Base-by-base conservation (phyloP, 164 flowering plant genomes). In the Brasenia schreberi region DNA sequence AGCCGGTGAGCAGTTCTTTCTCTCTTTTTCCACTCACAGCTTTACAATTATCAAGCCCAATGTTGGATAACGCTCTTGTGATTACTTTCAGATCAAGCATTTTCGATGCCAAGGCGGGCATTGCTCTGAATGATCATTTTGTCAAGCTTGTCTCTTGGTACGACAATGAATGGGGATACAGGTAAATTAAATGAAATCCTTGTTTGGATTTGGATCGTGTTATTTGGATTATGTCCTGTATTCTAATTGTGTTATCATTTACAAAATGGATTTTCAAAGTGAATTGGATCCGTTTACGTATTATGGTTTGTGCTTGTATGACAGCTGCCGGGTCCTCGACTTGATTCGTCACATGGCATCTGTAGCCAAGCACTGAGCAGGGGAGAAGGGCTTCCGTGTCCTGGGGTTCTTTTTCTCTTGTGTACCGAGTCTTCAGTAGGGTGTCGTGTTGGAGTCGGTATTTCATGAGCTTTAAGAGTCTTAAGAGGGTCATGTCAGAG, bases 141-240 rank as follows among this genome's bases (percentile, higher is more conserved):
- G 76, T 75, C 42, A 87, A 85, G 81, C 66, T 87, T 0, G 84
- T 87, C 23, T 42, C 87, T 0, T 87, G 93, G 92, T 87, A 87
- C 43, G 92, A 87, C 79, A 87, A 87, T 65, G 92, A 87, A 62
- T 79, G 81, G 86, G 92, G 89, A 27, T 87, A 87, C 87, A 84
- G 91, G 88, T 86, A 81, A 64, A 39, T 33, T n/a, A 12, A 56
- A 12, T 11, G 0, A n/a, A 56, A 56, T 12, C n/a, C 12, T 56
- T n/a, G 0, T n/a, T 56, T 11, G n/a, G 59, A 56, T 56, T 12
- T 56, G n/a, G n/a, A 11, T 56, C 12, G 16, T 56, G 12, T n/a
- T 56, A 56, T n/a, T 56, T 56, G 12, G n/a, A 11, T 56, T 56
- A 56, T 11, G 59, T 56, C n/a, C 59, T 2, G 2, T 11, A 11